Percentiles rank a stretch among this genome's conserved stretches.
These are phyloP conservation scores for Chlorella sorokiniana DNA, from an alignment of 139 green algal genomes.

Conservation along the genomic window DNA sequence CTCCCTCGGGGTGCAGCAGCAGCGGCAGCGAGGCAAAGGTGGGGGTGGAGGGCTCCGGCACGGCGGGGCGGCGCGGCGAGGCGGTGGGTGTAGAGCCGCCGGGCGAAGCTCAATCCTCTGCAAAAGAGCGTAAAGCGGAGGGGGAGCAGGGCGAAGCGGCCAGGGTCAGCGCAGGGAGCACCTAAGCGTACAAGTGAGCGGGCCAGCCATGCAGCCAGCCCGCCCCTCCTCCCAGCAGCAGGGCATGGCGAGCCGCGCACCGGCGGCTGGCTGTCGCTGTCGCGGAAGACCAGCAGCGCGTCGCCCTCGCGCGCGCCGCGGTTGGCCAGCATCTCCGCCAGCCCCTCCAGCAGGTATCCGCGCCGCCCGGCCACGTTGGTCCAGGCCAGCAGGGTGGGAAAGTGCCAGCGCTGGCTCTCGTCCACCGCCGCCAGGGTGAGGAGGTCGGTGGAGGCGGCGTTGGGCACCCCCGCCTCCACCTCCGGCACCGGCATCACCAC, in stretches of 20 bases:
- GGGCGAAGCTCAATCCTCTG: conserved; percentile 27
- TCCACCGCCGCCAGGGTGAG: conserved; percentile 50
- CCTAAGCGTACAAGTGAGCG: background rate
- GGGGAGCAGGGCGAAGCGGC: background rate
- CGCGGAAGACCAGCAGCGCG: conserved; percentile 38
- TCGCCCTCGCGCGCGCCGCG: conserved; percentile 36
- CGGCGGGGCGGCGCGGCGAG: background rate
- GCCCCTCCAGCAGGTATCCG: conserved; percentile 53
- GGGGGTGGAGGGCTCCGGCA: conserved; percentile 7
- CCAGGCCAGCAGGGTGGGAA: conserved; percentile 43
- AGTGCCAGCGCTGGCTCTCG: conserved; percentile 43
- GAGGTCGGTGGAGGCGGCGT: conserved; percentile 14
- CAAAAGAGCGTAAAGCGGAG: background rate
- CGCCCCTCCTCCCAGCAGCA: background rate
- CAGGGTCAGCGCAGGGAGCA: background rate
- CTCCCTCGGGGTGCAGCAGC: conserved; percentile 24
- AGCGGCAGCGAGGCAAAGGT: conserved; percentile 36
- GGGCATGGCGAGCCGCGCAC: background rate
- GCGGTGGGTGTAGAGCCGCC: background rate
- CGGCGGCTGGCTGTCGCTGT: conserved; percentile 20
- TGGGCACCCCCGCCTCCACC: conserved; percentile 35
- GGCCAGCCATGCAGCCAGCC: background rate
- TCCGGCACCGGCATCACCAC: conserved; percentile 46
- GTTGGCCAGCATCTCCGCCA: conserved; percentile 20
- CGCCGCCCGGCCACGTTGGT: conserved; percentile 34